A percentile compares a stretch with the other conserved stretches of the same genome.
These are phyloP conservation scores for Paecilomyces sp. DNA, from an alignment of 2,329 filamentous ascomycete genomes.

Conservation along the genomic window DNA sequence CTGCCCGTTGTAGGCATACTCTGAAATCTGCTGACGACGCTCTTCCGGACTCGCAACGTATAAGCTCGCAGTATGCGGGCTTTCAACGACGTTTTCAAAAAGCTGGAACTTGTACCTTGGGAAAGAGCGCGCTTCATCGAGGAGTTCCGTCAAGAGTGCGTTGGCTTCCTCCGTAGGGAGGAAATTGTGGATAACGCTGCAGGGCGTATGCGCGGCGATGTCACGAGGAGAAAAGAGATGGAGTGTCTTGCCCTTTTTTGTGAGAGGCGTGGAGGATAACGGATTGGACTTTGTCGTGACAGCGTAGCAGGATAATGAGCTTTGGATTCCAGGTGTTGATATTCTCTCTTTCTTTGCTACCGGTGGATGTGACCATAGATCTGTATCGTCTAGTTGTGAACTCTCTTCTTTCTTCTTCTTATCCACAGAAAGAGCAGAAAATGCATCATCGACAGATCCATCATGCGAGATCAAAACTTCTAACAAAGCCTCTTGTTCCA, in stretches of 20 bases:
- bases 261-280: slow-evolving; percentile 39
- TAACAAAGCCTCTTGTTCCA: slow-evolving; percentile 61
- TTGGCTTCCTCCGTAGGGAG: slow-evolving; percentile 66
- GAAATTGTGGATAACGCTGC: slow-evolving; percentile 89
- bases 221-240: slow-evolving; percentile 77
- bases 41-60: slow-evolving; percentile 73
- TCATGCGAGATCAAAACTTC: slow-evolving; percentile 72
- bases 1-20: slow-evolving; percentile 81
- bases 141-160: slow-evolving; percentile 64
- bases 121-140: slow-evolving; percentile 66
- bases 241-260: slow-evolving; percentile 73
- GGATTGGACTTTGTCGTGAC: slow-evolving; percentile 36
- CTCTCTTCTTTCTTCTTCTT: background rate
- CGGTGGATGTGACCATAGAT: background rate
- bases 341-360: background rate
- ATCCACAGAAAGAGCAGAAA: slow-evolving; percentile 43
- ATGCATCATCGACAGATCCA: slow-evolving; percentile 64
- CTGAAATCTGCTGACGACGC: slow-evolving; percentile 60
- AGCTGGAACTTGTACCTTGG: slow-evolving; percentile 69
- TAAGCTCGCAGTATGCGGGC: slow-evolving; percentile 76
- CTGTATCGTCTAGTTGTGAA: background rate
- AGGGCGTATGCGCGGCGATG: slow-evolving; percentile 76
- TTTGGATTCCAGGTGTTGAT: slow-evolving; percentile 51
- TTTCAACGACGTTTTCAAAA: slow-evolving; percentile 79
- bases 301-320: slow-evolving; percentile 48